A percentile compares a stretch with the other conserved stretches of the same genome.
Conservation (phyloP, 2,329 filamentous ascomycete genomes). For the Alternaria atra region DNA sequence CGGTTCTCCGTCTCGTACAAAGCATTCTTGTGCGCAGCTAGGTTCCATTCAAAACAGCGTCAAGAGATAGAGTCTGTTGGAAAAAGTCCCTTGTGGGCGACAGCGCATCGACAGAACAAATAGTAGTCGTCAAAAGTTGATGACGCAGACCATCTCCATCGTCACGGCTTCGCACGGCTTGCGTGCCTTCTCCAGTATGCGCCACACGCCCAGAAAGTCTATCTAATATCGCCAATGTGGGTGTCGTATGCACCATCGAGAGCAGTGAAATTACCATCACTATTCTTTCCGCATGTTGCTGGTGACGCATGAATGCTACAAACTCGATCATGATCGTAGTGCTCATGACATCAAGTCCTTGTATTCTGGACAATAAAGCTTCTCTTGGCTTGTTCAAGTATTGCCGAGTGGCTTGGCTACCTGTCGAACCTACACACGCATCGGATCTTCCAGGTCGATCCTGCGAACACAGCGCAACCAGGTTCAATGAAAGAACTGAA, state of each 20-base stretch:
- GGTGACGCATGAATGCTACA: background rate
- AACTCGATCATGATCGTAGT: background rate
- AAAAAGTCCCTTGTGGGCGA: background rate
- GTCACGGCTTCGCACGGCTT: background rate
- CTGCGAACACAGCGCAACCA: background rate
- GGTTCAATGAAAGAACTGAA: too few species aligned
- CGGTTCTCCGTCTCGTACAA: background rate
- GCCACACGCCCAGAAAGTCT: background rate
- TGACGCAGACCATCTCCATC: background rate
- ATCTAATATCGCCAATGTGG: background rate
- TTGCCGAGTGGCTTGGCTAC: background rate
- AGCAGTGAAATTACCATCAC: background rate
- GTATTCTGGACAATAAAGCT: background rate
- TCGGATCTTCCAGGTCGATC: background rate
- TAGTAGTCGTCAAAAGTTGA: background rate
- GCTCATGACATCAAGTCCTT: background rate
- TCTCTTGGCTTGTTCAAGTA: background rate
- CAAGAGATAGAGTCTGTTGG: background rate
- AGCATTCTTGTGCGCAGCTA: background rate
- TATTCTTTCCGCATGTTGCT: background rate
- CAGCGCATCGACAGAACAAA: background rate
- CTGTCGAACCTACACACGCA: background rate
- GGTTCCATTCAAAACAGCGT: background rate
- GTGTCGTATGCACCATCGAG: background rate
- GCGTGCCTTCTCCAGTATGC: background rate